Base-by-base conservation (phyloP, 176 grass and related monocot species). In the Carex cristatella region DNA sequence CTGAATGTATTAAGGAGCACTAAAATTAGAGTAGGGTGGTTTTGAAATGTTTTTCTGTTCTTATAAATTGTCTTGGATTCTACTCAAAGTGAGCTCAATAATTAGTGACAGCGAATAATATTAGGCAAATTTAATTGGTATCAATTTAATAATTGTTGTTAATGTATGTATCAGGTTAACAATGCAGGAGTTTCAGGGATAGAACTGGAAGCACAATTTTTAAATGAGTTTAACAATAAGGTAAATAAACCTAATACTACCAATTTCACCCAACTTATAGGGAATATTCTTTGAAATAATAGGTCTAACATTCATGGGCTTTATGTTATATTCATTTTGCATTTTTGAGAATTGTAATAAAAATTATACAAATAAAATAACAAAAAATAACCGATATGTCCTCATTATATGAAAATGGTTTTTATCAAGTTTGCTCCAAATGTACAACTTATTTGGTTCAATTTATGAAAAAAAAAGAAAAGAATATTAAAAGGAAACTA, bases 1-100 rank as follows among this genome's bases (percentile, higher is more conserved):
- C 3, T 11, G 11, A 65, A 13, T 65, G 63, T 33, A 61, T 61
- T 65, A 30, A 48, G 33, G 12, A 40, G 12, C 65, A 82, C 4
- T 5, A 27, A 4, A 65, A 30, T 12, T 30, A 32, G 57, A 60
- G 14, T 61, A 61, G 6, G 16, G 15, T 61, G 18, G 11, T 51
- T 94, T 89, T 0, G 79, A 85, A 4, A 94, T 54, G 82, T 58
- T 94, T 12, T 51, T 82, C 89, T 68, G 83, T 83, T 30, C 28
- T 87, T 75, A 54, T 83, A 75, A 72, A 18, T 13, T 63, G 11
- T 31, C 11, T 13, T 32, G 4, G 6, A 55, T 55, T 77, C 72
- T 77, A 31, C 55, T 38, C 72, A 48, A 46, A 73, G 44, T 55
- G 27, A 13, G 2, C 61, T 27, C 61, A 63, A 63, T 63, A 23